A percentile compares a stretch with the other conserved stretches of the same genome.
Evolutionary conservation across 768 basidiomycete species (phyloP).

Genomic region (Calocybe cyanea): DNA sequence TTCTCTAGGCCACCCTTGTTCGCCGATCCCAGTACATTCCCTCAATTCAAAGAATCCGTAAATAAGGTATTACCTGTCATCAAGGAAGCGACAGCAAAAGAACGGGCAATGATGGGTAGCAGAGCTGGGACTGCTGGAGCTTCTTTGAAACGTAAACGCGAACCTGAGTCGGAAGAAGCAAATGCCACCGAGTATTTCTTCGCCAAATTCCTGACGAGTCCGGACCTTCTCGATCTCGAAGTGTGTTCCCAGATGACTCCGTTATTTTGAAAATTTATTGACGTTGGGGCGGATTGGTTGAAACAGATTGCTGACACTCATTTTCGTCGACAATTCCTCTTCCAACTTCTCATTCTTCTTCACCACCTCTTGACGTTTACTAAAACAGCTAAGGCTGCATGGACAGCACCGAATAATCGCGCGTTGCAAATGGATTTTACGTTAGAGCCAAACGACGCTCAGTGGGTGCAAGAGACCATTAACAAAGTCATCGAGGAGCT

Average conservation of each 20-base stretch:
- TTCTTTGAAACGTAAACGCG: slow-evolving; percentile 64
- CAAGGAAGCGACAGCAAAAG: slow-evolving; percentile 83
- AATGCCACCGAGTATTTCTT: slow-evolving; percentile 79
- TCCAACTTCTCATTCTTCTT: slow-evolving; percentile 79
- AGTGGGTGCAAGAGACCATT: slow-evolving; percentile 75
- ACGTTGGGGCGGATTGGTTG: neutral
- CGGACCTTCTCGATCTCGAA: slow-evolving; percentile 84
- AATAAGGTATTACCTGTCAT: slow-evolving; percentile 74
- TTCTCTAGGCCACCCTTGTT: slow-evolving; percentile 82
- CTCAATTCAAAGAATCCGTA: slow-evolving; percentile 66
- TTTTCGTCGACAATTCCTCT: slow-evolving; percentile 90
- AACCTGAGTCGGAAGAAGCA: slow-evolving; percentile 50
- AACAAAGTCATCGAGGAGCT: slow-evolving; percentile 56
- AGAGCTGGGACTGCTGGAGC: slow-evolving; percentile 38
- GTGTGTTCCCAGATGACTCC: slow-evolving; percentile 35
- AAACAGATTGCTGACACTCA: slow-evolving; percentile 80
- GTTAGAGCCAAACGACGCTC: slow-evolving; percentile 58
- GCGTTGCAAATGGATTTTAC: slow-evolving; percentile 84
- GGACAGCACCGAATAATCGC: slow-evolving; percentile 64
- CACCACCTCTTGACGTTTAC: slow-evolving; percentile 75
- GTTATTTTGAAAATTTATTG: neutral
- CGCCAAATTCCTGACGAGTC: slow-evolving; percentile 88
- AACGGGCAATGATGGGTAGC: slow-evolving; percentile 84
- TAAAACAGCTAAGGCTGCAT: slow-evolving; percentile 55
- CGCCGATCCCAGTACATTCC: slow-evolving; percentile 49